Evolutionary conservation across 176 grass and related monocot genomes (phyloP).

Genomic region (Thalia dealbata): DNA sequence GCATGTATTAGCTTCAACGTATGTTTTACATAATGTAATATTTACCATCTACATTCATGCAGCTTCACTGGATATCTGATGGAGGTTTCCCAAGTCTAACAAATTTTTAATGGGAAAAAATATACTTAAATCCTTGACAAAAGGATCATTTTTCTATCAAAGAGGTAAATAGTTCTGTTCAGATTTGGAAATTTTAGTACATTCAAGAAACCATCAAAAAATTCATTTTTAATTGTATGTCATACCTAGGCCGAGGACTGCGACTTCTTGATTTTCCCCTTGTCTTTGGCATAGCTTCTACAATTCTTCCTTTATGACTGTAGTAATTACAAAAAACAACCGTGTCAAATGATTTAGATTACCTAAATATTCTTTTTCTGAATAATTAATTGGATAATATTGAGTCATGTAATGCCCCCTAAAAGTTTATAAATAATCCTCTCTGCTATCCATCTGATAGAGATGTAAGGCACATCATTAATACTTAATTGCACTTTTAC

Average conservation of each 20-base stretch:
- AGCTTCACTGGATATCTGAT: too few species aligned
- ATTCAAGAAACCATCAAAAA: neutral
- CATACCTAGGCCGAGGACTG: constrained; percentile 70
- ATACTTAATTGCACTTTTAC: too few species aligned
- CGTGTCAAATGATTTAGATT: neutral
- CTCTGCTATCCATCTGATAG: too few species aligned
- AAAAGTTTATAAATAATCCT: too few species aligned
- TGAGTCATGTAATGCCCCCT: too few species aligned
- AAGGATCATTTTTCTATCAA: neutral
- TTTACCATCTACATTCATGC: too few species aligned
- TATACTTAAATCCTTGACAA: neutral
- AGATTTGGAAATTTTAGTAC: neutral
- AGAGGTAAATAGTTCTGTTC: neutral
- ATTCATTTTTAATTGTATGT: neutral
- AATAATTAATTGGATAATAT: too few species aligned
- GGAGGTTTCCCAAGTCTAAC: too few species aligned
- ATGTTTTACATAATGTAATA: too few species aligned
- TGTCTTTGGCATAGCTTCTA: constrained; percentile 39
- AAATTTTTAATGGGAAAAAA: neutral
- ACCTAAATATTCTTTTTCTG: too few species aligned
- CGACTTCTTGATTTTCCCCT: constrained; percentile 73
- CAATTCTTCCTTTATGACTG: constrained; percentile 78
- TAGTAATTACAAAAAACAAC: neutral
- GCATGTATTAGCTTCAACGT: neutral
- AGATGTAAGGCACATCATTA: too few species aligned